Conservation (phyloP, 176 grass and related monocot species). For the Microstegium vimineum region DNA sequence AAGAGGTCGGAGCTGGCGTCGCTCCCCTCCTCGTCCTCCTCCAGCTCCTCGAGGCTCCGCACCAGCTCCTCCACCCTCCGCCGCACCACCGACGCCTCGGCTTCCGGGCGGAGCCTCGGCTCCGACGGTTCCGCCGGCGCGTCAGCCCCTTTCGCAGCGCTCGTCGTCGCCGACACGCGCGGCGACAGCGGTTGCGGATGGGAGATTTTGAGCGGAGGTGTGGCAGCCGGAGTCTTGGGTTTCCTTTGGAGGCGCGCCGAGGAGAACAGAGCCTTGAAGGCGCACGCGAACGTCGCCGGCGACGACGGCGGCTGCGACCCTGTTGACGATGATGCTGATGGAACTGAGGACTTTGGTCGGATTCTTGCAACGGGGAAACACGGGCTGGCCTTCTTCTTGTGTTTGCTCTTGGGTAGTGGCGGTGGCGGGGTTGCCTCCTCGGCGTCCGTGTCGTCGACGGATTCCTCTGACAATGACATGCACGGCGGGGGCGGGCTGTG, state of each 20-base stretch:
- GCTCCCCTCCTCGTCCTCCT: conserved; percentile 51
- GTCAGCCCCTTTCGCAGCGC: neutral
- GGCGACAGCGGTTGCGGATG: neutral
- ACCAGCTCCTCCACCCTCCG: conserved; percentile 64
- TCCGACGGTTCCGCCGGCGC: neutral
- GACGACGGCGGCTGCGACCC: conserved; percentile 21
- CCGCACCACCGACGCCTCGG: conserved; percentile 38
- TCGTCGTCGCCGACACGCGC: neutral
- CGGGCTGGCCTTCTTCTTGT: conserved; percentile 34
- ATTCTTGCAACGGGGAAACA: conserved; percentile 22
- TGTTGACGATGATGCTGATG: neutral
- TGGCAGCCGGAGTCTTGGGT: neutral
- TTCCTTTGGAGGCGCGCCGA: conserved; percentile 30
- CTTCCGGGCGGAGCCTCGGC: conserved; percentile 21
- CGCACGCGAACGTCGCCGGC: conserved; percentile 35
- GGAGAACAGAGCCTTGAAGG: conserved; percentile 44
- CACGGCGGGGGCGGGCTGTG: neutral
- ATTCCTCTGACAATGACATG: neutral
- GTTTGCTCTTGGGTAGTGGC: neutral
- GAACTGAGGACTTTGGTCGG: neutral
- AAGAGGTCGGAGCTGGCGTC: conserved; percentile 85
- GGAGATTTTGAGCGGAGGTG: neutral
- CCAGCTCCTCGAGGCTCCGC: conserved; percentile 39
- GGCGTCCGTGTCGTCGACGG: neutral
- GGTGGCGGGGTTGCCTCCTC: neutral